Conservation (phyloP, 1,284 basidiomycete species). For the Cystobasidium slooffiae region DNA sequence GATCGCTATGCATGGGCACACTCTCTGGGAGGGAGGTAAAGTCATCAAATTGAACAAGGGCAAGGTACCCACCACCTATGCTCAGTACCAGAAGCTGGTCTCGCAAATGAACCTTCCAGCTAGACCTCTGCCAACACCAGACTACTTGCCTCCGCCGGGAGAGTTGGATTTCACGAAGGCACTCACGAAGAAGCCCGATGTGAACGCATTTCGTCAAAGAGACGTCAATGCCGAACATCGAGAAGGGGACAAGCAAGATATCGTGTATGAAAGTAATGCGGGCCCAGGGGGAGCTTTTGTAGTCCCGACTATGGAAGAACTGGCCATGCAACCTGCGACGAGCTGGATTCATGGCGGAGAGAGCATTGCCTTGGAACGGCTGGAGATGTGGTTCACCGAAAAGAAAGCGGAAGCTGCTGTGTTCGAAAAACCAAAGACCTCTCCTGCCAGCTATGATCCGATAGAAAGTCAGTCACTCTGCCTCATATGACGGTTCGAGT, state of each 20-base stretch:
- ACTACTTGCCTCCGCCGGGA: conserved; percentile 54
- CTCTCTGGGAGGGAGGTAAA: conserved; percentile 58
- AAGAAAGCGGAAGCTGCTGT: conserved; percentile 57
- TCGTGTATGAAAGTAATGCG: conserved; percentile 55
- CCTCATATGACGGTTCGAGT: not conserved
- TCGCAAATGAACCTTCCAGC: conserved; percentile 56
- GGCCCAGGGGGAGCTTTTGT: conserved; percentile 59
- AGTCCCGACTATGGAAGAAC: conserved; percentile 61
- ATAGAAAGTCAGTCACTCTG: conserved; percentile 45
- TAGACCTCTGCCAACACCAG: conserved; percentile 50
- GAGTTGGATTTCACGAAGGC: conserved; percentile 49
- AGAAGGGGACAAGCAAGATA: conserved; percentile 33
- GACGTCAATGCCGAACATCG: conserved; percentile 57
- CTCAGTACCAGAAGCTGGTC: conserved; percentile 70
- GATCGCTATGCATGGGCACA: conserved; percentile 57
- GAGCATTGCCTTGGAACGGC: conserved; percentile 58
- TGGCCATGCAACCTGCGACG: conserved; percentile 60
- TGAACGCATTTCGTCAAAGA: conserved; percentile 26
- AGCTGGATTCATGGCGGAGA: conserved; percentile 63
- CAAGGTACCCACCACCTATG: conserved; percentile 67
- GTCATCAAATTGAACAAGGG: conserved; percentile 49
- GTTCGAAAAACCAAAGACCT: conserved; percentile 63
- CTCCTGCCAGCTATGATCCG: conserved; percentile 60
- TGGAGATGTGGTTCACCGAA: conserved; percentile 59
- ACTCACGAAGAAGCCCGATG: conserved; percentile 40